Evolutionary conservation across 2,329 filamentous ascomycete species (phyloP), one percentile per base, ranked within the genome.

Genomic region (Plenodomus biglobosus): DNA sequence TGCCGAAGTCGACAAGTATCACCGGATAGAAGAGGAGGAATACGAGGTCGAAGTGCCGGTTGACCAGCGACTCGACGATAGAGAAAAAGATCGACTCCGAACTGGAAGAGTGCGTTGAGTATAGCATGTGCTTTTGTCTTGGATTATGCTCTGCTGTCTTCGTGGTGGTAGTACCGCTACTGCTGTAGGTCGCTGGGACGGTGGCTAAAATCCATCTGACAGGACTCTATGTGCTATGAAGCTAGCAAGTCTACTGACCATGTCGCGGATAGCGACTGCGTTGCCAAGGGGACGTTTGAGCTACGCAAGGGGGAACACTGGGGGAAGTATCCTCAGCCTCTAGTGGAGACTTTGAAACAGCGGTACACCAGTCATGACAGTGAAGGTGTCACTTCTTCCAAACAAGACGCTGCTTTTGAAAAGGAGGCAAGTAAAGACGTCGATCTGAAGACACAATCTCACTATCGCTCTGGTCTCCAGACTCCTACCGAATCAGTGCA

Each of bases 1-100:
- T 59, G 79, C 80, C 11, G 78, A 80, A 11, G 86, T 92, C 1
- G 79, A 80, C 3, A 78, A 81, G 41, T 91, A 86, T 69, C 90
- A 87, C 65, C 83, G 81, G 36, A 82, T 87, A 37, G 86, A 90
- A 63, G 90, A 83, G 61, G 88, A 91, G 57, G 87, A 91, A 65
- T 85, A 86, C 36, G 90, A 95, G 65, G 83, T 91, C 19, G 90
- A 95, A 50, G 68, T 76, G 0, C 65, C 70, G 1, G 58, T 69
- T 16, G 57, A 62, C 6, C 32, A 44, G 5, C 50, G 44, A 39
- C 46, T 41, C 8, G 57, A 62, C 27, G 59, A 61, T 1, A 48
- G 46, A 16, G 62, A 65, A 6, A 53, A 52, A 39, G 57, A 65
- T 1, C 56, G 52, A 20, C 46, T 48, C 44, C 48, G 56, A 49